Base-by-base conservation (phyloP, 129 eudicot species). In the Kitagawia praeruptora region DNA sequence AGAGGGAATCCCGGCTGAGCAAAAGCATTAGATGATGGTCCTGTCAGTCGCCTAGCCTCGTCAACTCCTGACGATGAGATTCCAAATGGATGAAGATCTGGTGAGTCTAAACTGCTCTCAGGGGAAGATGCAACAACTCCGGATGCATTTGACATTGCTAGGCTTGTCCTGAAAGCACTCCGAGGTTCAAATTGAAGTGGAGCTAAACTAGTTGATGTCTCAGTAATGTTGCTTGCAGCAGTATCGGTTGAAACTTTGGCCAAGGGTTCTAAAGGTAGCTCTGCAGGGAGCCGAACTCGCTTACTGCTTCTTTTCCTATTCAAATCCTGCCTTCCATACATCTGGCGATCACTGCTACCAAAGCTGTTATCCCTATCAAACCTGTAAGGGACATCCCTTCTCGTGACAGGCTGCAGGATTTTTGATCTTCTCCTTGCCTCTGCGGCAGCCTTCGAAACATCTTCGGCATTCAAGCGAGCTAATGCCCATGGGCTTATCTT, bases 401-500 rank as follows among this genome's bases (percentile, higher is more conserved):
- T 87, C 39, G 81, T 75, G 18, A 96, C 85, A 5, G 99, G 99
- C 63, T 88, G 91, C 25, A 96, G 78, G 78, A 96, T 96, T 85
- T 90, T 96, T 75, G 99, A 96, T 82, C 89, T 96, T 81, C 91
- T 96, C 83, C 99, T 90, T 71, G 98, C 98, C 84, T 96, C 99
- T 23, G 97, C 93, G 80, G 99, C 99, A 61, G 95, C 96, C 84
- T 90, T 96, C 1, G 99, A 83, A 12, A 96, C 97, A 42, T 96
- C 99, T 70, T 96, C 95, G 6, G 98, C 95, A 56, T 92, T 96
- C 63, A 96, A 83, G 49, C 99, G 91, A 49, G 99, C 97, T 77
- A 96, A 78, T 46, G 99, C 85, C 99, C 98, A 96, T 31, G 99
- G 98, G 75, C 99, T 96, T 85, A 96, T 92, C 82, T 96, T 96